These are phyloP conservation scores for Pleurotus cornucopiae DNA, from an alignment of 768 basidiomycete species.

Conservation along the genomic window DNA sequence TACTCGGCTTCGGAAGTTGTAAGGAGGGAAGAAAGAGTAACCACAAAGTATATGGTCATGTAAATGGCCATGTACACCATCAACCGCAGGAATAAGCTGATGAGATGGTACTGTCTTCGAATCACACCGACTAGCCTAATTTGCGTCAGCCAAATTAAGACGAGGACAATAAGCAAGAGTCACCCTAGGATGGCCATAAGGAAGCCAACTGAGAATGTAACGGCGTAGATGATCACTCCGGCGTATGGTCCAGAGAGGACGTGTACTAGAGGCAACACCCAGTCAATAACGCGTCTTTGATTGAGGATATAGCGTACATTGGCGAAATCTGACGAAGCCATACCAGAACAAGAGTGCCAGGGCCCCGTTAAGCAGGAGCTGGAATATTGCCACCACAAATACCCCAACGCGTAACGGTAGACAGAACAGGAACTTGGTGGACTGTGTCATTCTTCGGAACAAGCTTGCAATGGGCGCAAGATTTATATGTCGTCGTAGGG, in stretches of 20 bases:
- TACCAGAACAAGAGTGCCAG: conserved; percentile 26
- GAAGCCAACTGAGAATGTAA: neutral
- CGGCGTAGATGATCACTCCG: neutral
- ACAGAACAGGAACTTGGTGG: conserved; percentile 37
- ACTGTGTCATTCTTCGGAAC: no score
- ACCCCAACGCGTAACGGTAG: conserved; percentile 35
- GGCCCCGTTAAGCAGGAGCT: conserved; percentile 28
- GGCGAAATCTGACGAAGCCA: conserved; percentile 16
- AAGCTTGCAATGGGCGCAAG: no score
- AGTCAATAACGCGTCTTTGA: neutral
- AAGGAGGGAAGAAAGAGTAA: neutral
- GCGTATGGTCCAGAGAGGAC: neutral
- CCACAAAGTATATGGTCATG: neutral
- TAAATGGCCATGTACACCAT: conserved; percentile 5
- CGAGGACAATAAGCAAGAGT: neutral
- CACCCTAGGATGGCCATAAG: conserved; percentile 1
- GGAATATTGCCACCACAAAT: conserved; percentile 30
- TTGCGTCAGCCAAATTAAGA: neutral
- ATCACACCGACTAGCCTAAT: neutral
- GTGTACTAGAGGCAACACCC: neutral
- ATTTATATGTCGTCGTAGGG: no score
- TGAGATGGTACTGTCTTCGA: neutral
- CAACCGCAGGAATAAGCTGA: neutral
- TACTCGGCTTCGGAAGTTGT: neutral
- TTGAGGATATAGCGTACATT: neutral